Evolutionary conservation across 345 rosid genomes (phyloP).

Genomic region (Carallia brachiata): DNA sequence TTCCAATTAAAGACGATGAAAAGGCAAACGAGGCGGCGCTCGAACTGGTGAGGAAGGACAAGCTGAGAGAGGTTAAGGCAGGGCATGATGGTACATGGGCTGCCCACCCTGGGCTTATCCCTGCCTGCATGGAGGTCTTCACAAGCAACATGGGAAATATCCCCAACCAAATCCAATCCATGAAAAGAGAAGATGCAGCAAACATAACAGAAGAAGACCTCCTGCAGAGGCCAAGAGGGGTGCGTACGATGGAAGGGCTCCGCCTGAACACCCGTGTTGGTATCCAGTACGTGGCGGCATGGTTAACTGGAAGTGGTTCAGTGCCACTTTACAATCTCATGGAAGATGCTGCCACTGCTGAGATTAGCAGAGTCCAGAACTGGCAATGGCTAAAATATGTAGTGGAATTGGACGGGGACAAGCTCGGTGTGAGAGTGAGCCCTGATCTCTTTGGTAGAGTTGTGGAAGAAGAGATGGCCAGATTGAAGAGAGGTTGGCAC

Average conservation of each 20-base stretch:
- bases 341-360: conserved; percentile 97
- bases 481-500: conserved; percentile 86
- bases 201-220: conserved; percentile 73
- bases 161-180: conserved; percentile 61
- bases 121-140: conserved; percentile 68
- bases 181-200: conserved; percentile 63
- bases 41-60: conserved; percentile 83
- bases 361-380: conserved; percentile 90
- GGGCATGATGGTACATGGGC: conserved; percentile 99
- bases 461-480: conserved; percentile 81
- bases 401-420: conserved; percentile 78
- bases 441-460: conserved; percentile 68
- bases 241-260: conserved; percentile 75
- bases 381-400: conserved; percentile 94
- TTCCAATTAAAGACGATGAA: conserved; percentile 79
- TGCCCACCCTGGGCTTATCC: conserved; percentile 91
- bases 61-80: conserved; percentile 79
- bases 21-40: conserved; percentile 78
- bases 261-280: conserved; percentile 89
- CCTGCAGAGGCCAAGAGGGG: conserved; percentile 77
- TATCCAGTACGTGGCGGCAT: conserved; percentile 83
- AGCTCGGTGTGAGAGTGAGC: conserved; percentile 63
- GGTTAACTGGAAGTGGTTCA: conserved; percentile 87
- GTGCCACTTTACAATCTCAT: conserved; percentile 91
- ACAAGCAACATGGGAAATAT: conserved; percentile 58